Base-by-base conservation (phyloP, 768 basidiomycete genomes). In the Hygrophorus russula region DNA sequence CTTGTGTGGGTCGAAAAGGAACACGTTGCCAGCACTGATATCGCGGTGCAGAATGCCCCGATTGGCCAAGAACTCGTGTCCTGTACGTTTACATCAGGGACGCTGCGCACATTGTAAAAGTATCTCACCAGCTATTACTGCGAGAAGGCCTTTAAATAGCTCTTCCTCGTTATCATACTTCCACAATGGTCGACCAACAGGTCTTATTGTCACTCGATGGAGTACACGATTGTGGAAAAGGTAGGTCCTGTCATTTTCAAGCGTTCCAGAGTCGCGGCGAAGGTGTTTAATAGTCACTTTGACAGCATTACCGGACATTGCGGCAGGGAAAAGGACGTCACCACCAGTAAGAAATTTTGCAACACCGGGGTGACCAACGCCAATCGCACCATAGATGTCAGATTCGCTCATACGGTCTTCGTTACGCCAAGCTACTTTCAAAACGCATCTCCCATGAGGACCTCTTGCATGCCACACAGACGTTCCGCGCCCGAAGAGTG, bases 161-260 rank as follows among this genome's bases (percentile, higher is more conserved):
- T 35, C 17, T 35, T 35, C 24, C 24, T 24, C 24, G 30, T 46
- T 47, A 12, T 30, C 35, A 36, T 46, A 49, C 31, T 55, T 49
- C 52, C 51, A 53, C 28, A 56, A 36, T 20, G 53, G 45, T 7
- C 49, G 46, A 20, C 53, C 55, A 15, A 41, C 27, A 32, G 48
- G 51, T 13, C 36, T 27, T n/a, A 56, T 43, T 12, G 46, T 19
- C 15, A 55, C 39, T 32, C 50, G 47, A 39, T 56, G 53, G 10
- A 51, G 50, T 29, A 51, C n/a, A 7, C 28, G 30, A 33, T 39
- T 40, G 41, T 13, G 30, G 18, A 37, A 29, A 34, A 14, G 17
- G 14, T 13, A 28, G 32, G 31, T 30, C 24, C 41, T 34, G 24
- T 24, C 24, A 24, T 24, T 24, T 24, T 24, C 24, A 7, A 3